Evolutionary conservation across 176 grass and related monocot species (phyloP).

Genomic region (Hsuehochloa calcarea): DNA sequence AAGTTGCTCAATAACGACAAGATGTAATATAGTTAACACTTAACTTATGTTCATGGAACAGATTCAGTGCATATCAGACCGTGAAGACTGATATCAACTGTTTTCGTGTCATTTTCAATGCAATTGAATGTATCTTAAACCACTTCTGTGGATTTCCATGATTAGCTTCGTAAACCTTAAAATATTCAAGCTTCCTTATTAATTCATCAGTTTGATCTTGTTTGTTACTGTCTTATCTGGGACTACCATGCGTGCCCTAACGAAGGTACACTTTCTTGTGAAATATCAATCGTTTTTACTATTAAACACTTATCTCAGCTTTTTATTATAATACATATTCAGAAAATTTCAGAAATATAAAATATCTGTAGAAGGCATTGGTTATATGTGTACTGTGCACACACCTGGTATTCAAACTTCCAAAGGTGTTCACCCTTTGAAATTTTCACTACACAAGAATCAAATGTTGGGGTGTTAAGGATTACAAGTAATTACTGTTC

Average conservation of each 20-base stretch:
- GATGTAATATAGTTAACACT: too few relatives aligned
- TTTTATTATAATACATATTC: not conserved
- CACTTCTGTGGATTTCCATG: too few relatives aligned
- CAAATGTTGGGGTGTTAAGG: not conserved
- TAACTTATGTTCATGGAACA: too few relatives aligned
- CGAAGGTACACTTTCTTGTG: not conserved
- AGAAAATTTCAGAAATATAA: not conserved
- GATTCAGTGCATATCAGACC: too few relatives aligned
- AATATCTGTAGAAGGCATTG: constrained; percentile 2
- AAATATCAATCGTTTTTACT: not conserved
- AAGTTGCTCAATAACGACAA: too few relatives aligned
- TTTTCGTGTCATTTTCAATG: too few relatives aligned
- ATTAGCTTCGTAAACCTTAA: too few relatives aligned
- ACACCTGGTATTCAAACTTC: not conserved
- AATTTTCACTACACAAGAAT: not conserved
- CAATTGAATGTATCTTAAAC: too few relatives aligned
- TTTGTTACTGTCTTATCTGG: constrained; percentile 4
- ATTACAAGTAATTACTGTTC: constrained; percentile 12
- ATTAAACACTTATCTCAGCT: not conserved
- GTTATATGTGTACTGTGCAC: not conserved
- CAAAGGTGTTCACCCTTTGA: not conserved
- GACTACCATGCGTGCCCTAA: not conserved
- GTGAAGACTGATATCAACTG: too few relatives aligned
- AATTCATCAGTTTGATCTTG: not conserved
- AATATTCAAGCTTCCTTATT: not conserved